Percentiles rank a stretch among this genome's conserved stretches.
Conservation (phyloP, 257 asterid species). For the Coffea canephora region DNA sequence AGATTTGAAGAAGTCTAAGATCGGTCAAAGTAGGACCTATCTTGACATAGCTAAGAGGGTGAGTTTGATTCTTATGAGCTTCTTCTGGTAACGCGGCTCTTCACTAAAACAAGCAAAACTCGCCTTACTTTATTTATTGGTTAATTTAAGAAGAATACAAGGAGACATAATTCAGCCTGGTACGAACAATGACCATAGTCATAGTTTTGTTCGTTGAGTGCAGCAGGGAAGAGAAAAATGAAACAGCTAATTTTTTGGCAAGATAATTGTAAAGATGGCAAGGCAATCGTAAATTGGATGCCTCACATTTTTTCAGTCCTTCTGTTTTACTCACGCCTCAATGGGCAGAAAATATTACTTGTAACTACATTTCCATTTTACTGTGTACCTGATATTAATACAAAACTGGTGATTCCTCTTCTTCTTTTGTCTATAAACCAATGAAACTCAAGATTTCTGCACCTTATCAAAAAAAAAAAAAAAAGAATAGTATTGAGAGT, state of each 20-base stretch:
- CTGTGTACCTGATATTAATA: neutral
- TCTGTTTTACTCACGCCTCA: neutral
- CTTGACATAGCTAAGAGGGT: slow-evolving; percentile 41
- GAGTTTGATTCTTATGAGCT: slow-evolving; percentile 2
- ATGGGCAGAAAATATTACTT: neutral
- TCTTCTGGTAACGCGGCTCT: slow-evolving; percentile 4
- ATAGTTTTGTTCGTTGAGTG: neutral
- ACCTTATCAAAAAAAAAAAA: too few species aligned
- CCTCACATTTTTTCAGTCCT: slow-evolving; percentile 1
- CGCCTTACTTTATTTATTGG: neutral
- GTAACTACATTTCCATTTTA: neutral
- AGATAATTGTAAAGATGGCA: neutral
- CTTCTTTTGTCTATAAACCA: neutral
- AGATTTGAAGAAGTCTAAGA: slow-evolving; percentile 53
- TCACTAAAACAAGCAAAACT: neutral
- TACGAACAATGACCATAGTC: slow-evolving; percentile 4
- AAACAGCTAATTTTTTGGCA: neutral
- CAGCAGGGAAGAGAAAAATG: neutral
- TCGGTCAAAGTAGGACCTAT: slow-evolving; percentile 65
- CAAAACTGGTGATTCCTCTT: neutral
- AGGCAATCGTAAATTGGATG: slow-evolving; percentile 5
- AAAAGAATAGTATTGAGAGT: too few species aligned
- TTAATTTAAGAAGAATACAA: neutral
- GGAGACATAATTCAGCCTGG: neutral
- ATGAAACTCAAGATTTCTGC: neutral